These are phyloP conservation scores for Phyllachora maydis DNA, from an alignment of 2,329 filamentous ascomycete species.

Conservation along the genomic window DNA sequence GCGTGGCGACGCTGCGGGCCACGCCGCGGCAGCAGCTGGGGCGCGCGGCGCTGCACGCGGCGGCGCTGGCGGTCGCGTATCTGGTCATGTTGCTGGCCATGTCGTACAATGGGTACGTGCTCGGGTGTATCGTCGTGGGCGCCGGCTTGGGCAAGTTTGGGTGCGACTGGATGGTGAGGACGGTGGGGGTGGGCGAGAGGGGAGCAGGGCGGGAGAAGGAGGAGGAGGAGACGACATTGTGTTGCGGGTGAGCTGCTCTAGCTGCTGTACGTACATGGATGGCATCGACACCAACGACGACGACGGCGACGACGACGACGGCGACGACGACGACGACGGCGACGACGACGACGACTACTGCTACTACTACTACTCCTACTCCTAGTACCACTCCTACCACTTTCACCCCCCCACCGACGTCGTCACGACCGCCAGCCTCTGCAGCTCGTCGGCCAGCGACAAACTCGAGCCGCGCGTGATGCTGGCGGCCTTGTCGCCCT, in stretches of 20 bases:
- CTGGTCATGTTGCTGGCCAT: constrained; percentile 22
- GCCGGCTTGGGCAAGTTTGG: constrained; percentile 29
- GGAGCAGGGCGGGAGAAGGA: constrained; percentile 7
- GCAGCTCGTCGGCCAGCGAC: constrained; percentile 16
- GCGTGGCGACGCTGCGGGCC: constrained; percentile 18
- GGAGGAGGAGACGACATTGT: constrained; percentile 22
- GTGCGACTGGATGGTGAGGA: constrained; percentile 28
- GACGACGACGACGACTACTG: neutral
- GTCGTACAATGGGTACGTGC: constrained; percentile 23
- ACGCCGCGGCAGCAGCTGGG: constrained; percentile 18
- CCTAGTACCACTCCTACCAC: too few species aligned
- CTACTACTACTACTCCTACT: too few species aligned
- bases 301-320: neutral
- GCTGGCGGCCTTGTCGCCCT: too few species aligned
- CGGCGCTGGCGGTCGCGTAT: constrained; percentile 19
- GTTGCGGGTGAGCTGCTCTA: constrained; percentile 18
- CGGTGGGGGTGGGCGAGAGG: constrained; percentile 13
- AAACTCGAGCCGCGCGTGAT: too few species aligned
- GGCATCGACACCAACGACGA: neutral
- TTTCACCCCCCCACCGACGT: constrained; percentile 1
- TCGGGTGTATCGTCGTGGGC: constrained; percentile 22
- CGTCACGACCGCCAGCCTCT: constrained; percentile 6
- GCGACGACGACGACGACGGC: constrained; percentile 1
- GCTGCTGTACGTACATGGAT: too few species aligned
- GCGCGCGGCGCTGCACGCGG: constrained; percentile 16